Evolutionary conservation across 495 filamentous ascomycete species (phyloP), one percentile per base, ranked within the genome.

Genomic region (Lasiosphaeris hirsuta): DNA sequence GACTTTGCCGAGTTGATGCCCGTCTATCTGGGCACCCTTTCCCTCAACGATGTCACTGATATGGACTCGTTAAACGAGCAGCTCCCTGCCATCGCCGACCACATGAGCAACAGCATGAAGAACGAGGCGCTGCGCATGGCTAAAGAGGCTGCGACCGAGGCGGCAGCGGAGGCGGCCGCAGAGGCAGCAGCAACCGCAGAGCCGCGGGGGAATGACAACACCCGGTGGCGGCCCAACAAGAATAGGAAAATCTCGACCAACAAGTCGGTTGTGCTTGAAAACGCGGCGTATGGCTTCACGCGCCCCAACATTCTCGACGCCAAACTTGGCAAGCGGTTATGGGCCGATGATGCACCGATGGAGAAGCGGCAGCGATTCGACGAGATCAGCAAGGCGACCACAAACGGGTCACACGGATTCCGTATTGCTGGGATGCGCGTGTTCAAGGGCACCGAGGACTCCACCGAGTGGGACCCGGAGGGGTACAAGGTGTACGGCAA

Each of bases 351-450:
- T 69, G 90, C 94, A 42, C 82, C 84, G 15, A 71, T 76, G 39
- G 83, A 88, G 48, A 98, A 98, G 76, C 82, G 86, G 33, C 77
- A 75, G 30, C 83, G 90, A 51, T 83, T 98, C 42, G 90, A 97
- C 68, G 83, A 87, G 49, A 86, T 96, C 36, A 82, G 83, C 13
- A 79, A 82, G 51, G 82, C 85, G 60, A 96, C 91, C 14, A 98
- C 94, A 1, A 90, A 87, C 65, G 83, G 82, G 23, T 84, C 81
- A 30, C 78, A 96, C 36, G 91, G 91, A 14, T 94, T 93, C 68
- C 84, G 94, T 17, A 86, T 98, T 57, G 90, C 90, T 0, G 94
- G 94, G 2, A 98, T 98, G 95, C 88, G 87, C 65, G 88, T 93
- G 3, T 98, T 86, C 81, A 87, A 86, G 46, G 90, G 88, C 3